Evolutionary conservation across 1,284 basidiomycete species (phyloP).

Genomic region (Bondarzewia mesenterica): DNA sequence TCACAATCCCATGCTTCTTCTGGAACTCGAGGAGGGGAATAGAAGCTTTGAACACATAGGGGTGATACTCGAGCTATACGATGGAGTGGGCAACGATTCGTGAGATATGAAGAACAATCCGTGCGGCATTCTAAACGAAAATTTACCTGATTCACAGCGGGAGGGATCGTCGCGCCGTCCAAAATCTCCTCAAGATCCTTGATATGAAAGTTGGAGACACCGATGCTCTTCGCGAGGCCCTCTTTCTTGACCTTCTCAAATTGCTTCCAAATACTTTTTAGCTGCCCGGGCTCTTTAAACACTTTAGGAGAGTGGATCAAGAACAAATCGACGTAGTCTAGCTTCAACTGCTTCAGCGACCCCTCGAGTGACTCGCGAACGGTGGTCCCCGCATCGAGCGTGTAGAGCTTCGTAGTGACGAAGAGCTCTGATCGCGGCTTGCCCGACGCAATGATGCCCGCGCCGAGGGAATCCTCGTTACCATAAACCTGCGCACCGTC

Average conservation of each 20-base stretch:
- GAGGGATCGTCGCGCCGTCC: slow-evolving; percentile 47
- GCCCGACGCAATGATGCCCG: slow-evolving; percentile 41
- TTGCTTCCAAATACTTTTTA: slow-evolving; percentile 58
- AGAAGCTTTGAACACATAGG: slow-evolving; percentile 60
- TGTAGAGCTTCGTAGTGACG: slow-evolving; percentile 57
- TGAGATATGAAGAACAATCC: not conserved
- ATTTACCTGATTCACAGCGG: slow-evolving; percentile 73
- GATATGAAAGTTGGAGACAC: slow-evolving; percentile 77
- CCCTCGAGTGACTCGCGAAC: slow-evolving; percentile 42
- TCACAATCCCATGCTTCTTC: slow-evolving; percentile 54
- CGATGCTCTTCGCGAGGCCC: slow-evolving; percentile 70
- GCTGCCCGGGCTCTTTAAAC: slow-evolving; percentile 24
- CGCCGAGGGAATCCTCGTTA: slow-evolving; percentile 55
- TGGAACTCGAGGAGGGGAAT: slow-evolving; percentile 47
- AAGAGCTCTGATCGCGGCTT: slow-evolving; percentile 50
- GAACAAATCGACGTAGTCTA: slow-evolving; percentile 72
- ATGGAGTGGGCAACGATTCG: not conserved
- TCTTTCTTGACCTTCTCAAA: slow-evolving; percentile 64
- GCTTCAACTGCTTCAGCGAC: slow-evolving; percentile 51
- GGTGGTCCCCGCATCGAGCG: slow-evolving; percentile 31
- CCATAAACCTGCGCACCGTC: slow-evolving; percentile 64
- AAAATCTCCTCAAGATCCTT: slow-evolving; percentile 59
- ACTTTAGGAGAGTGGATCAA: slow-evolving; percentile 61
- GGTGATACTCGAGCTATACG: slow-evolving; percentile 73
- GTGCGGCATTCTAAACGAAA: too few relatives aligned